phyloP scores from a whole-genome alignment of 148 eudicot species.

The Rhododendron molle region DNA sequence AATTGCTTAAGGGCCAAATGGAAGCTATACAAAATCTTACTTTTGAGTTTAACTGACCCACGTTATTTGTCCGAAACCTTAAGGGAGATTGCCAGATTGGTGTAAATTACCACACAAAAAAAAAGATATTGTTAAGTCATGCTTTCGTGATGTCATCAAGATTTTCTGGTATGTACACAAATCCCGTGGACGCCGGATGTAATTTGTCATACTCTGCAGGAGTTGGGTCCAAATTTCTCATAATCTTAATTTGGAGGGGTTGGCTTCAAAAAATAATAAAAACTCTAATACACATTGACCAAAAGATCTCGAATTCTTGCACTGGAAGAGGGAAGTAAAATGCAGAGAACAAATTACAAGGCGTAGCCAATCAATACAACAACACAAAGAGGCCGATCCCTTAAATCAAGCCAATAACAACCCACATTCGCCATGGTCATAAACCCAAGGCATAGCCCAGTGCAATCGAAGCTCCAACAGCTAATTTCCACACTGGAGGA shows the following conservation, averaged over 20 bases:
- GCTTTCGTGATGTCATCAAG: no score
- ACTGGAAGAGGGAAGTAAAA: background rate
- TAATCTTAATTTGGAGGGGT: background rate
- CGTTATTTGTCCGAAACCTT: no score
- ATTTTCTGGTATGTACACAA: background rate
- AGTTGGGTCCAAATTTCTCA: no score
- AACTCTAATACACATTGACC: background rate
- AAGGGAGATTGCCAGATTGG: no score
- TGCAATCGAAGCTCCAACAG: slow-evolving; percentile 29
- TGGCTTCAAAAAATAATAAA: background rate
- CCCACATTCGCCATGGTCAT: slow-evolving; percentile 11
- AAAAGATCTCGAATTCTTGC: background rate
- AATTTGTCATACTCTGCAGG: background rate
- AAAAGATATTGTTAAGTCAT: no score
- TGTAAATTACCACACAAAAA: no score
- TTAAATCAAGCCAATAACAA: background rate
- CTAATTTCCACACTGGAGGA: slow-evolving; percentile 26
- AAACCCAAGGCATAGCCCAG: slow-evolving; percentile 27
- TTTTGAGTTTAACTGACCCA: no score
- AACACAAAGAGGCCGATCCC: background rate
- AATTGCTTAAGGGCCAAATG: no score
- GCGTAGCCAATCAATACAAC: slow-evolving; percentile 4
- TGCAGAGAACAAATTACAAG: background rate
- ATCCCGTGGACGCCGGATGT: background rate
- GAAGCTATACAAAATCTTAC: no score